These are phyloP conservation scores for Moelleriella libera DNA, from an alignment of 2,329 filamentous ascomycete species.

Conservation along the genomic window DNA sequence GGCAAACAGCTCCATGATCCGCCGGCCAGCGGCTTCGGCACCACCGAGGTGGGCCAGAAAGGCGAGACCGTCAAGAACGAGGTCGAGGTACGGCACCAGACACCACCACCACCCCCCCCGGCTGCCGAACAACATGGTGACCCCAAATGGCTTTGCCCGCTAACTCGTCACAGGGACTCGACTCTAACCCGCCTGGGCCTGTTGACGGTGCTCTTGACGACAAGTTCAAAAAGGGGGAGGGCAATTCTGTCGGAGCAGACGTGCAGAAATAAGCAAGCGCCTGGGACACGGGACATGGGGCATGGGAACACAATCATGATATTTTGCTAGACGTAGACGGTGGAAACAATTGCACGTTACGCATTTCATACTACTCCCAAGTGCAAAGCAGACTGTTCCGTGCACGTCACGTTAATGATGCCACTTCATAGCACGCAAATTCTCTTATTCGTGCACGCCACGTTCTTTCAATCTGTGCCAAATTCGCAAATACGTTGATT, in stretches of 20 bases:
- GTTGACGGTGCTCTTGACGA: slow-evolving; percentile 46
- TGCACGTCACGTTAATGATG: no score
- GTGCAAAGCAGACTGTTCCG: no score
- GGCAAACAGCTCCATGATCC: slow-evolving; percentile 48
- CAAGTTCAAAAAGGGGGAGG: slow-evolving; percentile 40
- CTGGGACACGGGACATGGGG: not conserved
- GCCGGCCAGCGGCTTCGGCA: slow-evolving; percentile 42
- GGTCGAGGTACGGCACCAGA: slow-evolving; percentile 26
- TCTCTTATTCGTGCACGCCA: no score
- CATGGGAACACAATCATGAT: not conserved
- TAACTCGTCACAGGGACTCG: slow-evolving; percentile 26
- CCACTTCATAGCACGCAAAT: no score
- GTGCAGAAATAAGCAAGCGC: slow-evolving; percentile 2
- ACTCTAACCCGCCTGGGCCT: slow-evolving; percentile 51
- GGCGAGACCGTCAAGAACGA: slow-evolving; percentile 35
- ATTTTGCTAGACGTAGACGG: not conserved
- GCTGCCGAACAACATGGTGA: not conserved
- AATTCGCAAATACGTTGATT: no score
- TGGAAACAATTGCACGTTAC: no score
- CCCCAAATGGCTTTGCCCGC: not conserved
- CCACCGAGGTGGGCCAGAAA: slow-evolving; percentile 40
- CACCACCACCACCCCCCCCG: not conserved
- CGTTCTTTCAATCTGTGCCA: no score
- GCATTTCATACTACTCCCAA: no score
- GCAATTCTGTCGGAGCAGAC: slow-evolving; percentile 3